These are phyloP conservation scores for Microascus cirrosus DNA, from an alignment of 2,329 filamentous ascomycete species.

Conservation along the genomic window DNA sequence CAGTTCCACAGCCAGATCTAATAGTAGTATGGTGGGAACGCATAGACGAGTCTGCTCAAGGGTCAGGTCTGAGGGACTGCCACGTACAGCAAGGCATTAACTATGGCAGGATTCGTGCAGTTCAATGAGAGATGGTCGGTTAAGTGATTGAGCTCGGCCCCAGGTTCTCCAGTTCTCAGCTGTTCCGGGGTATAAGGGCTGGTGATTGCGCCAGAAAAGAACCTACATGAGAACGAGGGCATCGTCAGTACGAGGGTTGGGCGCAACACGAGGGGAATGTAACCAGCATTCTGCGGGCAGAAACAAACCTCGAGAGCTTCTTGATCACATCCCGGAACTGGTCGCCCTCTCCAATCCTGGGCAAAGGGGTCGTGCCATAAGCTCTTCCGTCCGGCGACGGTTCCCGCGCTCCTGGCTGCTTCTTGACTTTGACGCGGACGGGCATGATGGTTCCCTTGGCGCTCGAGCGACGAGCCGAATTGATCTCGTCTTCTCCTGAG, in stretches of 20 bases:
- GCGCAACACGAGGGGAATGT: background rate
- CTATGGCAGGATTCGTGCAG: conserved; percentile 57
- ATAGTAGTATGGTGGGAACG: conserved; percentile 1
- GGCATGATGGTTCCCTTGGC: conserved; percentile 17
- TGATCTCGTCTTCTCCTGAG: background rate
- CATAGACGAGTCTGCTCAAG: background rate
- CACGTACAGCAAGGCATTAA: conserved; percentile 62
- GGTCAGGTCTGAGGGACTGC: background rate
- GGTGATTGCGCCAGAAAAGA: conserved; percentile 49
- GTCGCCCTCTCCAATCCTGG: conserved; percentile 18
- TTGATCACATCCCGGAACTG: conserved; percentile 39
- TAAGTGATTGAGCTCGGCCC: conserved; percentile 43
- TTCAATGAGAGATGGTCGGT: conserved; percentile 52
- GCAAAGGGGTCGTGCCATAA: conserved; percentile 20
- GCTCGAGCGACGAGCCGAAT: background rate
- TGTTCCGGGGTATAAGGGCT: conserved; percentile 64
- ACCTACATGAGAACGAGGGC: conserved; percentile 27
- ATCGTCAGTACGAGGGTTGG: background rate
- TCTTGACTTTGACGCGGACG: conserved; percentile 10
- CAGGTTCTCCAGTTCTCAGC: conserved; percentile 54
- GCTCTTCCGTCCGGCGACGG: conserved; percentile 9
- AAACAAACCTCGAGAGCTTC: conserved; percentile 50
- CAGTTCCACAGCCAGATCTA: background rate
- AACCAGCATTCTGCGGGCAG: background rate
- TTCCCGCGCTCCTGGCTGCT: conserved; percentile 14